Evolutionary conservation across 2,329 filamentous ascomycete genomes (phyloP).

Genomic region (Mycocentrospora acerina): DNA sequence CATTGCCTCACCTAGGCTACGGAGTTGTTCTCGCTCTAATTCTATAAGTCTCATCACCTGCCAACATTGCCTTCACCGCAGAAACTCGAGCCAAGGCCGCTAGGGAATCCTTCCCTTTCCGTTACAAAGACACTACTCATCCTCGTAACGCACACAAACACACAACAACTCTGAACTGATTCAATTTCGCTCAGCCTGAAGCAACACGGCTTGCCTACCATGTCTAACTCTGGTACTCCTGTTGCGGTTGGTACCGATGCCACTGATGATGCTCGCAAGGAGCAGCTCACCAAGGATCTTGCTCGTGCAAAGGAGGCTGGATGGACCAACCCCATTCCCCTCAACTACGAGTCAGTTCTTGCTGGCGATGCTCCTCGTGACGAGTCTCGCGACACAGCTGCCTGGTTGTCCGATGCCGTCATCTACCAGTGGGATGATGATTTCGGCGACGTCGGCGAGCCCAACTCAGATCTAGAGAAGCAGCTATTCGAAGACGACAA

Average conservation of each 20-base stretch:
- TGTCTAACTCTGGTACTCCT: constrained; percentile 22
- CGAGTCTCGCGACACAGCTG: constrained; percentile 21
- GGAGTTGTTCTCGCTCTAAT: constrained; percentile 10
- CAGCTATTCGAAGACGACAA: constrained; percentile 67
- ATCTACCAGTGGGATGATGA: constrained; percentile 86
- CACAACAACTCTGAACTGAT: too few species aligned
- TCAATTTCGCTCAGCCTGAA: too few species aligned
- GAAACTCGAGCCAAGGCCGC: too few species aligned
- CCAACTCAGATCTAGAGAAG: constrained; percentile 68
- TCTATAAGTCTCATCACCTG: too few species aligned
- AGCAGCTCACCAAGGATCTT: constrained; percentile 26
- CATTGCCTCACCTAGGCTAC: constrained; percentile 1
- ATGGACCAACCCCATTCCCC: constrained; percentile 52
- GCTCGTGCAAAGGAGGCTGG: constrained; percentile 37
- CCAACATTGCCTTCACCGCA: too few species aligned
- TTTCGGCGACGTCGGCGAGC: constrained; percentile 80
- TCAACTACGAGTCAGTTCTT: constrained; percentile 51
- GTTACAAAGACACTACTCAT: too few species aligned
- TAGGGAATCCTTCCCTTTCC: too few species aligned
- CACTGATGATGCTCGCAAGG: constrained; percentile 22
- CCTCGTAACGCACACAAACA: too few species aligned
- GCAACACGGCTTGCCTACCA: constrained; percentile 2
- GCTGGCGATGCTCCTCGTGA: constrained; percentile 24
- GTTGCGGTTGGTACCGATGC: constrained; percentile 11
- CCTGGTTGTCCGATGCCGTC: constrained; percentile 58